phyloP scores from a whole-genome alignment of 805 yeast genomes.

The Hyphopichia homilentoma region DNA sequence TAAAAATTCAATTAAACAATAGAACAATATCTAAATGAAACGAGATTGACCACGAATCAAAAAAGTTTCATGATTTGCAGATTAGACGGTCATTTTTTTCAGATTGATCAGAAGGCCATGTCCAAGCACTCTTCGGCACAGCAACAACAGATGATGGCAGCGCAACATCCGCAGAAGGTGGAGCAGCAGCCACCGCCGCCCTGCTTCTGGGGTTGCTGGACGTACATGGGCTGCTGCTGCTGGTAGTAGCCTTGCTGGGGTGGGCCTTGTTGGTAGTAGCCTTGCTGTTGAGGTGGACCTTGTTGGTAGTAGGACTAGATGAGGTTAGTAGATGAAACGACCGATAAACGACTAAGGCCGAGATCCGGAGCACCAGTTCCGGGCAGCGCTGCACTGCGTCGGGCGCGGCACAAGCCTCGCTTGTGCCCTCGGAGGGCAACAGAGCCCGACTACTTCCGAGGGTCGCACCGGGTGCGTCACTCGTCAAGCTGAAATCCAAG shows the following conservation, averaged over 20 bases:
- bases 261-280: slow-evolving; percentile 16
- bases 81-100: no score
- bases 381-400: no score
- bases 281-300: slow-evolving; percentile 22
- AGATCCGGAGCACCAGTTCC: no score
- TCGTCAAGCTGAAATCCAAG: no score
- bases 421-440: no score
- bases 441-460: no score
- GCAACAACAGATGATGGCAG: slow-evolving; percentile 39
- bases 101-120: not conserved
- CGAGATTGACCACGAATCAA: no score
- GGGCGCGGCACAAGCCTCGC: no score
- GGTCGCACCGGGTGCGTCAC: no score
- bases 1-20: no score
- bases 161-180: slow-evolving; percentile 31
- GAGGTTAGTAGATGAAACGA: not conserved
- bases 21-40: no score
- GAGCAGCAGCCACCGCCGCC: slow-evolving; percentile 33
- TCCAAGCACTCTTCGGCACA: slow-evolving; percentile 20
- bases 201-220: slow-evolving; percentile 30
- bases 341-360: not conserved
- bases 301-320: slow-evolving; percentile 17
- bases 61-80: no score
- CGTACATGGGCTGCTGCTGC: slow-evolving; percentile 43
- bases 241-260: slow-evolving; percentile 31